phyloP scores from a whole-genome alignment of 2,329 filamentous ascomycete genomes.

The Seiridium cupressi region DNA sequence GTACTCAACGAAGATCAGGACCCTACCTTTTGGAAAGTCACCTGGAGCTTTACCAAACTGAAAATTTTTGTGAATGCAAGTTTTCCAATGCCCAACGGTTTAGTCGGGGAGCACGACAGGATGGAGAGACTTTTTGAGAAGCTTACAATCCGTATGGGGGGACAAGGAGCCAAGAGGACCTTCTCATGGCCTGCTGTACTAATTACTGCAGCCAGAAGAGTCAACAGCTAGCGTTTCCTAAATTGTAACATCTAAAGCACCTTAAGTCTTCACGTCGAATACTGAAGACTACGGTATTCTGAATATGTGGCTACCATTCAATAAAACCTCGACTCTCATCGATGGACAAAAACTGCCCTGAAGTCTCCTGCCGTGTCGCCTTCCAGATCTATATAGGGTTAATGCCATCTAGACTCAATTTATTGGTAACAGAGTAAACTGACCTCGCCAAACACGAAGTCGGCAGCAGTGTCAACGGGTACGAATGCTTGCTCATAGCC shows the following conservation, averaged over 20 bases:
- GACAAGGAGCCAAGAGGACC: background rate
- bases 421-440: background rate
- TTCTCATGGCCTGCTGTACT: background rate
- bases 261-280: background rate
- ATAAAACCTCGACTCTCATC: constrained; percentile 8
- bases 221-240: background rate
- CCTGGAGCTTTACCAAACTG: background rate
- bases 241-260: background rate
- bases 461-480: constrained; percentile 1
- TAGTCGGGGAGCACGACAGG: background rate
- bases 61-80: background rate
- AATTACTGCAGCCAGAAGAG: background rate
- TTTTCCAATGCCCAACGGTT: background rate
- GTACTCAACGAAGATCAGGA: background rate
- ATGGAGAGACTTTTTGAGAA: background rate
- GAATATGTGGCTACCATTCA: constrained; percentile 7
- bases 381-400: constrained; percentile 8
- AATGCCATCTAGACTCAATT: background rate
- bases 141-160: background rate
- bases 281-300: background rate
- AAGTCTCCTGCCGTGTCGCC: constrained; percentile 12
- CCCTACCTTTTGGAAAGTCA: background rate
- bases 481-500: constrained; percentile 9
- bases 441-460: constrained; percentile 13
- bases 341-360: constrained; percentile 12